phyloP scores from a whole-genome alignment of 2,329 filamentous ascomycete genomes.

The Sclerotinia trifoliorum region DNA sequence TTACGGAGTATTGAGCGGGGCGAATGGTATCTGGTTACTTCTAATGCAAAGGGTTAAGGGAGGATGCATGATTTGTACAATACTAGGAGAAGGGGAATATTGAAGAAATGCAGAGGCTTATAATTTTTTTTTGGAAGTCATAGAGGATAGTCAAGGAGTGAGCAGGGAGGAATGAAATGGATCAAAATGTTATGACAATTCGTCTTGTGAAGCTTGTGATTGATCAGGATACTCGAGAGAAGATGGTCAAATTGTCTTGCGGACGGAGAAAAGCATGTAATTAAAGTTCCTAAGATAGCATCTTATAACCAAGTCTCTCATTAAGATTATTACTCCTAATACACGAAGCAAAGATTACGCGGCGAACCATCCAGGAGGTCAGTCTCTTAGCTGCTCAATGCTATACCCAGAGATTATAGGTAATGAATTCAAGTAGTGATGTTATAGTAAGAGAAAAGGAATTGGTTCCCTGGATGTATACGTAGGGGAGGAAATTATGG shows the following conservation, averaged over 20 bases:
- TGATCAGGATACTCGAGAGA: background rate
- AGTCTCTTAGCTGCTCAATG: no score
- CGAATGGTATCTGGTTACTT: slow-evolving; percentile 9
- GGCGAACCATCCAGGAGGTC: no score
- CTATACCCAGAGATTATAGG: no score
- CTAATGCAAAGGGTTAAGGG: background rate
- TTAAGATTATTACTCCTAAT: background rate
- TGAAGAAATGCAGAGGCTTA: background rate
- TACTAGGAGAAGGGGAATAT: background rate
- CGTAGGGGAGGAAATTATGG: no score
- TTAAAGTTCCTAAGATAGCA: no score
- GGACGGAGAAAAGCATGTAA: background rate
- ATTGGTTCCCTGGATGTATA: no score
- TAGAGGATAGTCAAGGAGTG: background rate
- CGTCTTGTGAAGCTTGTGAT: background rate
- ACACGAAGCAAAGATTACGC: no score
- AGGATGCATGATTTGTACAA: background rate
- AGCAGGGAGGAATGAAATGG: background rate
- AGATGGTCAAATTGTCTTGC: background rate
- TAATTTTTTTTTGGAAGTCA: background rate
- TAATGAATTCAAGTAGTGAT: no score
- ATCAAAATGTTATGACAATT: background rate
- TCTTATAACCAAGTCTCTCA: no score
- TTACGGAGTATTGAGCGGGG: background rate
- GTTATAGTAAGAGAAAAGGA: no score